phyloP scores from a whole-genome alignment of 1,284 basidiomycete species.

The Dichomitus squalens region DNA sequence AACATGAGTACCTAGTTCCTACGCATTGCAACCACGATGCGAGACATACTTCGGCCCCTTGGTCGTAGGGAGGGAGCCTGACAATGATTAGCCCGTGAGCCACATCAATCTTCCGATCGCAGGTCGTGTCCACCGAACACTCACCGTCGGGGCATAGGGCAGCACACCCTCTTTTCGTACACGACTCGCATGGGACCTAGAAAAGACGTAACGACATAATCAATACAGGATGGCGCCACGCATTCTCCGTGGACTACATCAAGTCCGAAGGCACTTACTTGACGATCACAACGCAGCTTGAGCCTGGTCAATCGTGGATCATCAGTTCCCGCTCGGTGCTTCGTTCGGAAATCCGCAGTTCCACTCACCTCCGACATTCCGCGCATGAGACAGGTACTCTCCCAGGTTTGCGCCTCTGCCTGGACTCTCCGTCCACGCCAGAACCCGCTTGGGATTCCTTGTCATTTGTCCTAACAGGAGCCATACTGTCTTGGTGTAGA shows the following conservation, averaged over 20 bases:
- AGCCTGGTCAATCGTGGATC: constrained; percentile 41
- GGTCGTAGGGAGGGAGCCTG: constrained; percentile 59
- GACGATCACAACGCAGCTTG: constrained; percentile 73
- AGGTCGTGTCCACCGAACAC: no score
- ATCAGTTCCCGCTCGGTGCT: constrained; percentile 1
- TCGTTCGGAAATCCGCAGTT: constrained; percentile 5
- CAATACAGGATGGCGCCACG: not conserved
- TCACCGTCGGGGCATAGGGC: constrained; percentile 71
- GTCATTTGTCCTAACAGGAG: constrained; percentile 22
- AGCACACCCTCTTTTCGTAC: constrained; percentile 67
- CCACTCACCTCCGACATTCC: constrained; percentile 61
- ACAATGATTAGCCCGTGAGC: not conserved
- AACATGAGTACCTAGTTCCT: not conserved
- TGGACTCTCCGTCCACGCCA: constrained; percentile 16
- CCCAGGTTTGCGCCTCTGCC: constrained; percentile 44
- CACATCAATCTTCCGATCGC: not conserved
- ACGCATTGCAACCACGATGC: not conserved
- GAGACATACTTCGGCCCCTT: constrained; percentile 46
- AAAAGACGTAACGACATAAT: not conserved
- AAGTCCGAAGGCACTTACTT: constrained; percentile 39
- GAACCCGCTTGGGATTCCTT: constrained; percentile 5
- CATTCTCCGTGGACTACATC: not conserved
- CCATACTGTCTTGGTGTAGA: constrained; percentile 7
- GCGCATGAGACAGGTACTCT: constrained; percentile 68
- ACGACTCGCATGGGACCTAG: constrained; percentile 52